Percentiles rank a stretch among this genome's conserved stretches.
Conservation (phyloP, 208 protist genomes). For the Angomonas desouzai region DNA sequence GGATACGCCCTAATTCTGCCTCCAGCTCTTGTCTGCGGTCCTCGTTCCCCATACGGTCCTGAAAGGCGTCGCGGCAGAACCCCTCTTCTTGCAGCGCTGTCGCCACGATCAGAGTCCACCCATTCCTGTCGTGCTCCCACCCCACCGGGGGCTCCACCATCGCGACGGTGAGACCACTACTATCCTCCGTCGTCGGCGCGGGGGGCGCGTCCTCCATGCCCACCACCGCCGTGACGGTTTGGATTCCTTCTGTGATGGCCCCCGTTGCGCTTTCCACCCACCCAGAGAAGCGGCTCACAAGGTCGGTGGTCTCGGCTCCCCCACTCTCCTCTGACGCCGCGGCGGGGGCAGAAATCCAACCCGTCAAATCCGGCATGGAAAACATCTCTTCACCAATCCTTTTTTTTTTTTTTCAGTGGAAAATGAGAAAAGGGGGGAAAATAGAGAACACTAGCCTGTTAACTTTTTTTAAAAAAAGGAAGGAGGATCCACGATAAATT, state of each 20-base stretch:
- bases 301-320: background rate
- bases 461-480: constrained; percentile 8
- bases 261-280: background rate
- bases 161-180: background rate
- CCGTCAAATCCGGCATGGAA: background rate
- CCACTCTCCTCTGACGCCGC: background rate
- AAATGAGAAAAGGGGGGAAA: background rate
- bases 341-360: background rate
- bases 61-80: background rate
- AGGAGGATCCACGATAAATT: too few species aligned
- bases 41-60: background rate
- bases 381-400: background rate
- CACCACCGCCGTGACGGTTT: background rate
- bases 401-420: background rate
- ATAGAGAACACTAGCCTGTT: background rate
- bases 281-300: background rate
- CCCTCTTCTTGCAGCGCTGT: background rate
- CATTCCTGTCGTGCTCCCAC: background rate
- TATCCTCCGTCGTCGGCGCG: background rate
- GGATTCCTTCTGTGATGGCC: background rate
- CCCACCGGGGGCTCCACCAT: background rate
- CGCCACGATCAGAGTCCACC: background rate
- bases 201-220: background rate
- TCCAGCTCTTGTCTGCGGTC: background rate
- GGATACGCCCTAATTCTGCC: background rate